Evolutionary conservation across 1,284 basidiomycete species (phyloP).

Genomic region (Rhodotorula sp.): DNA sequence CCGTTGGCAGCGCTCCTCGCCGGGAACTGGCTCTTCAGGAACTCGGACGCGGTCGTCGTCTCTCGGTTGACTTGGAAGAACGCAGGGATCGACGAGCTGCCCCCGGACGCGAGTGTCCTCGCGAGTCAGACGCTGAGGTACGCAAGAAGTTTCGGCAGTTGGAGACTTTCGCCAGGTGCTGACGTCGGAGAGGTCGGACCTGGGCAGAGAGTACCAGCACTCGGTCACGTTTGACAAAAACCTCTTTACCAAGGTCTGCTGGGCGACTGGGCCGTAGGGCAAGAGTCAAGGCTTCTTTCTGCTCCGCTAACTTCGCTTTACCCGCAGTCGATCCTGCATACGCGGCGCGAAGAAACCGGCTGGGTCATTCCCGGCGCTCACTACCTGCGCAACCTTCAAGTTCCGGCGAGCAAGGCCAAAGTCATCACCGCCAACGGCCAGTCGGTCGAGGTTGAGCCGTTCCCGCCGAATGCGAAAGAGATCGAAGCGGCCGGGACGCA

Average conservation of each 20-base stretch:
- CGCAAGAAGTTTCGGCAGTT: too few species aligned
- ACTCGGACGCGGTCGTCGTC: slow-evolving; percentile 7
- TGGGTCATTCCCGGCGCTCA: slow-evolving; percentile 21
- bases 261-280: too few species aligned
- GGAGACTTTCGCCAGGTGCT: too few species aligned
- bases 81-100: not conserved
- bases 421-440: slow-evolving; percentile 13
- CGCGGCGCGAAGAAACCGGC: not conserved
- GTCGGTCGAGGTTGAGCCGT: not conserved
- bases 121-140: not conserved
- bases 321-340: not conserved
- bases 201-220: not conserved
- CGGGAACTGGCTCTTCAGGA: slow-evolving; percentile 12
- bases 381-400: not conserved
- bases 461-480: not conserved
- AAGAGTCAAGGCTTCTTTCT: too few species aligned
- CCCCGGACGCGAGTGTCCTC: not conserved
- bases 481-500: not conserved
- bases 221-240: not conserved
- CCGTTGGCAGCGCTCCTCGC: not conserved
- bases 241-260: not conserved
- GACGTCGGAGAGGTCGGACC: not conserved
- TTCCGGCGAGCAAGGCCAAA: not conserved
- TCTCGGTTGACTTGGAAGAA: slow-evolving; percentile 13
- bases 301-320: too few species aligned